Evolutionary conservation across 164 flowering plant genomes (phyloP).

Genomic region (Aristolochia contorta): DNA sequence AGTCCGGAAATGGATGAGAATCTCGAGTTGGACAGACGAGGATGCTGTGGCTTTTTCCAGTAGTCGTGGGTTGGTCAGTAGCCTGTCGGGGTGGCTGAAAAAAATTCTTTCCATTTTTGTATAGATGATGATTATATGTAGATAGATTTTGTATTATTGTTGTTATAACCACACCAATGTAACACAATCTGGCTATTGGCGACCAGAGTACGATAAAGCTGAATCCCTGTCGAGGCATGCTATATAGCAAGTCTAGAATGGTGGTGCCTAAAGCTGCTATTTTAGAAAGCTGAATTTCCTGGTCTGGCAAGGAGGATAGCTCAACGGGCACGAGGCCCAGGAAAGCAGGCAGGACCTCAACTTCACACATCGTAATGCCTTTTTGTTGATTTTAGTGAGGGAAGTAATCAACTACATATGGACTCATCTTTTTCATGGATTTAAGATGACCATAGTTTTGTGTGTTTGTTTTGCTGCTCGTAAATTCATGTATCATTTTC

Average conservation of each 20-base stretch:
- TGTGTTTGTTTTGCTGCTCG: too few species aligned
- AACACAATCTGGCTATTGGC: not conserved
- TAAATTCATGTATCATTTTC: too few species aligned
- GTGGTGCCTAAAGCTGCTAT: not conserved
- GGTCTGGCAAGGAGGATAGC: not conserved
- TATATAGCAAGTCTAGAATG: not conserved
- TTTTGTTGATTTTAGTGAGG: too few species aligned
- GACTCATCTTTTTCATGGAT: too few species aligned
- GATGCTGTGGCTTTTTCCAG: not conserved
- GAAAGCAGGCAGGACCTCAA: not conserved
- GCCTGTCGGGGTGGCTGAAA: not conserved
- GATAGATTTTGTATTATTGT: constrained; percentile 13
- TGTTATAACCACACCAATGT: not conserved
- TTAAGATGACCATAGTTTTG: too few species aligned
- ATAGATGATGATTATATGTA: constrained; percentile 5
- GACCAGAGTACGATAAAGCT: not conserved
- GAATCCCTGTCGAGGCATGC: not conserved
- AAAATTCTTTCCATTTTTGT: constrained; percentile 9
- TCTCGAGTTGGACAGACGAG: not conserved
- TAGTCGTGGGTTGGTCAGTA: not conserved
- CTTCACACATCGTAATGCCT: too few species aligned
- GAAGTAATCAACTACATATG: too few species aligned
- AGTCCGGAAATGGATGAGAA: too few species aligned
- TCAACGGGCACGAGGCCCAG: not conserved
- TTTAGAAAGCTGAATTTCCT: not conserved